These are phyloP conservation scores for Peronosclerospora sorghi DNA, from an alignment of 352 stramenopile species.

Conservation along the genomic window DNA sequence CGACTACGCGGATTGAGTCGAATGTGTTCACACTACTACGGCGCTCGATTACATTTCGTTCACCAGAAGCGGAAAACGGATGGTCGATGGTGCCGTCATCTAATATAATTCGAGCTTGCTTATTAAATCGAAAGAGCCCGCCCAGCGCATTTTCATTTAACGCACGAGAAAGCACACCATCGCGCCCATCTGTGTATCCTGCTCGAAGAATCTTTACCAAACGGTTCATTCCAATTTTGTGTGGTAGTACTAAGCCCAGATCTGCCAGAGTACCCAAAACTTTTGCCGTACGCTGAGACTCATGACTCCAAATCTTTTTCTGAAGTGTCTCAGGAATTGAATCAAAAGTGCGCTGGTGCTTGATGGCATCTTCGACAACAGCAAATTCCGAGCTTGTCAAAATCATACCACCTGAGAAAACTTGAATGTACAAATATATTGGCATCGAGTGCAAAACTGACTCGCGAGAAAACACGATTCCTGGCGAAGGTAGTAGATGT, in stretches of 20 bases:
- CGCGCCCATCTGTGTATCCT: conserved; percentile 53
- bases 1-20: conserved; percentile 35
- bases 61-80: neutral
- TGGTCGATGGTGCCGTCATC: conserved; percentile 22
- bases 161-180: conserved; percentile 50
- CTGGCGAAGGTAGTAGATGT: conserved; percentile 7
- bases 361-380: conserved; percentile 42
- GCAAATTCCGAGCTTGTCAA: conserved; percentile 41
- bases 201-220: conserved; percentile 59
- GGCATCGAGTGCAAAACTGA: conserved; percentile 66
- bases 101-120: conserved; percentile 34
- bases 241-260: conserved; percentile 49
- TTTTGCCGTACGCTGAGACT: conserved; percentile 58
- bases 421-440: conserved; percentile 68
- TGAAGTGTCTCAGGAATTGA: conserved; percentile 29
- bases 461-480: conserved; percentile 69
- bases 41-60: conserved; percentile 3
- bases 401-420: conserved; percentile 59
- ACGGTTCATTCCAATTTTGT: conserved; percentile 79
- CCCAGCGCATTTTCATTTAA: conserved; percentile 68
- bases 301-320: conserved; percentile 61
- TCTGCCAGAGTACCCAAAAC: conserved; percentile 62
- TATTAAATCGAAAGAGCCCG: conserved; percentile 52
- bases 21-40: conserved; percentile 20
- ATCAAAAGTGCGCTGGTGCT: conserved; percentile 32